Base-by-base conservation (phyloP, 1,284 basidiomycete species). In the Cutaneotrichosporon cavernicola region DNA sequence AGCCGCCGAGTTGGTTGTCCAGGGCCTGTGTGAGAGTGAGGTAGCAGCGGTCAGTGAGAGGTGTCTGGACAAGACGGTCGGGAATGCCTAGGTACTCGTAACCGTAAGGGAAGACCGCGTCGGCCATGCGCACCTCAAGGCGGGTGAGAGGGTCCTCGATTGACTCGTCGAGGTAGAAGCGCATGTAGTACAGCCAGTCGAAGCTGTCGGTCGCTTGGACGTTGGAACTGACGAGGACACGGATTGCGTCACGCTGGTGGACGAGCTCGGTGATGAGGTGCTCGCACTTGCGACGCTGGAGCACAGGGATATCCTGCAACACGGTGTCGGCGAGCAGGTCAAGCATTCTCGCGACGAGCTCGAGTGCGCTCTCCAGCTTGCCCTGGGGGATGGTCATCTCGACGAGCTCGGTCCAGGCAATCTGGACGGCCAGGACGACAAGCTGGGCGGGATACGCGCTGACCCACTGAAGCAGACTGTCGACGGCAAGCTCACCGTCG, bases 221-320 rank as follows among this genome's bases (percentile, higher is more conserved):
- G n/a, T 83, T 81, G 70, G 89, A 85, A 62, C 87, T 84, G 59
- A 92, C 85, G 60, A 99, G 87, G 11, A 86, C 82, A 18, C 96
- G 90, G 50, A 90, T 90, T 50, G 98, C 94, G 79, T 99, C 96
- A 69, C 96, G 87, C 79, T 99, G 94, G 77, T 99, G 97, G 11
- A 99, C 97, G 4, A 99, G 87, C 80, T 99, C 97, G 1, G 96
- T 99, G 82, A 99, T 98, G 70, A 99, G 88, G 75, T 98, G 95
- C 75, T 99, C 97, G 84, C 94, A 96, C 81, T 99, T 98, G 72
- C 92, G 89, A 67, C 97, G 89, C 56, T 93, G 93, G 56, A 96
- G 89, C 9, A 91, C 87, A 49, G 84, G 85, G 43, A 99, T 86
- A 72, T 98, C 96, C 60, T 90, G 89, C 52, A 99, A 83, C 31